These are phyloP conservation scores for Baudoinia panamericana DNA, from an alignment of 495 filamentous ascomycete genomes.

Conservation along the genomic window DNA sequence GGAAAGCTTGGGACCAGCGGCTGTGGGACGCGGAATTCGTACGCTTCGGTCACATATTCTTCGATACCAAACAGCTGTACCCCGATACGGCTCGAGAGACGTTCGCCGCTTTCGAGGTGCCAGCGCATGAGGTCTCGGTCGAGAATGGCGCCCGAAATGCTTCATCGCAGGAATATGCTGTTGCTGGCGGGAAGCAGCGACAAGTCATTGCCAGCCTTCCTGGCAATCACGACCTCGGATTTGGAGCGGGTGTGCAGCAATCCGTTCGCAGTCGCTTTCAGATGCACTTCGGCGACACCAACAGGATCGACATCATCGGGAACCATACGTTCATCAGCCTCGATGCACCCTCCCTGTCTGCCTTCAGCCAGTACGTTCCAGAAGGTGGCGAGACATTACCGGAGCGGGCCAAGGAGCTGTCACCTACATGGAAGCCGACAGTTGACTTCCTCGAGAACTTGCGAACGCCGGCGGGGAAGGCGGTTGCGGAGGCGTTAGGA, in stretches of 20 bases:
- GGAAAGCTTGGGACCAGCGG: conserved; percentile 10
- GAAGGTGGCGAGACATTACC: conserved; percentile 29
- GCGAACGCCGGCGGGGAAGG: conserved; percentile 34
- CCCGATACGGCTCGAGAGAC: conserved; percentile 1
- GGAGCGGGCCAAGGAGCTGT: conserved; percentile 19
- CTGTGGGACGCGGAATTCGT: conserved; percentile 21
- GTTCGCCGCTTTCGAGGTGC: conserved; percentile 14
- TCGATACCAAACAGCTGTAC: conserved; percentile 16
- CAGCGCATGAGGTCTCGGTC: conserved; percentile 5
- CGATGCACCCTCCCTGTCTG: conserved; percentile 76
- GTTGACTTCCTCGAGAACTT: conserved; percentile 62
- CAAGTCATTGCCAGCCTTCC: conserved; percentile 64
- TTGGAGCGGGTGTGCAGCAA: conserved; percentile 69
- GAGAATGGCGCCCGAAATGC: conserved; percentile 12
- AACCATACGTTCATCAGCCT: conserved; percentile 94
- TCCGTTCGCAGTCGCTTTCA: conserved; percentile 70
- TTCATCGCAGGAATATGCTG: conserved; percentile 15
- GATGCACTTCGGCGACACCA: conserved; percentile 78
- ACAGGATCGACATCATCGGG: conserved; percentile 74
- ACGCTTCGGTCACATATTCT: conserved; percentile 20
- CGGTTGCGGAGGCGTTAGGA: conserved; percentile 42
- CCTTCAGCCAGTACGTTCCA: conserved; percentile 42
- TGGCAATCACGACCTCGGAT: conserved; percentile 95
- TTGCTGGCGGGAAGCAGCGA: conserved; percentile 34
- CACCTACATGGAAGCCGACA: conserved; percentile 57